phyloP scores from a whole-genome alignment of 805 yeast genomes.

The Wickerhamiella brachini region DNA sequence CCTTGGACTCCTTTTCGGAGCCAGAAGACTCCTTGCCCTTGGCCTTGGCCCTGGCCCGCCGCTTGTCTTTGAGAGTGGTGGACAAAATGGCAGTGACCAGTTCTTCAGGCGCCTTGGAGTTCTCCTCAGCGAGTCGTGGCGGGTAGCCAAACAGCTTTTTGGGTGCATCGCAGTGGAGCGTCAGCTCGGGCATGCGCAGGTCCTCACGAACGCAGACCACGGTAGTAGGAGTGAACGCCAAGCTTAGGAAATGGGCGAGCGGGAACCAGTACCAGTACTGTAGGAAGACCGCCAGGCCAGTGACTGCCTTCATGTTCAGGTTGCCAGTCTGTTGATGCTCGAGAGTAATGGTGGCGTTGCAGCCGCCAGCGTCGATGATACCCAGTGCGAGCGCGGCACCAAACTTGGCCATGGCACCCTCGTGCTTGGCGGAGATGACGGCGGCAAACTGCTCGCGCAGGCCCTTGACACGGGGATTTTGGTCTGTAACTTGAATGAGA shows the following conservation, averaged over 20 bases:
- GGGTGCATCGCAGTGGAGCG: conserved; percentile 67
- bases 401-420: conserved; percentile 92
- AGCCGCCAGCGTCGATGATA: conserved; percentile 95
- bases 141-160: conserved; percentile 78
- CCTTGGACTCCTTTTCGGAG: background rate
- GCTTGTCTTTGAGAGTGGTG: conserved; percentile 87
- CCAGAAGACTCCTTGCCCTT: conserved; percentile 1
- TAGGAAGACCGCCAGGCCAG: conserved; percentile 76
- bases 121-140: conserved; percentile 66
- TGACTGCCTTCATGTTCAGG: conserved; percentile 78
- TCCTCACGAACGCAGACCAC: conserved; percentile 77
- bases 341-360: conserved; percentile 86
- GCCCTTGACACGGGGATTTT: conserved; percentile 65
- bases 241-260: conserved; percentile 76
- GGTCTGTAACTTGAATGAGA: conserved; percentile 72
- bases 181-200: conserved; percentile 73
- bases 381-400: conserved; percentile 97
- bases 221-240: conserved; percentile 87
- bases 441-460: conserved; percentile 61
- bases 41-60: conserved; percentile 49
- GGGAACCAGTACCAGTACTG: conserved; percentile 99
- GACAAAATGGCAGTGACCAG: conserved; percentile 87
- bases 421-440: conserved; percentile 76
- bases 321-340: conserved; percentile 85
- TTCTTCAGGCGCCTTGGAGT: conserved; percentile 74